Conservation (phyloP, 495 filamentous ascomycete species). For the Hamigera avellanea region DNA sequence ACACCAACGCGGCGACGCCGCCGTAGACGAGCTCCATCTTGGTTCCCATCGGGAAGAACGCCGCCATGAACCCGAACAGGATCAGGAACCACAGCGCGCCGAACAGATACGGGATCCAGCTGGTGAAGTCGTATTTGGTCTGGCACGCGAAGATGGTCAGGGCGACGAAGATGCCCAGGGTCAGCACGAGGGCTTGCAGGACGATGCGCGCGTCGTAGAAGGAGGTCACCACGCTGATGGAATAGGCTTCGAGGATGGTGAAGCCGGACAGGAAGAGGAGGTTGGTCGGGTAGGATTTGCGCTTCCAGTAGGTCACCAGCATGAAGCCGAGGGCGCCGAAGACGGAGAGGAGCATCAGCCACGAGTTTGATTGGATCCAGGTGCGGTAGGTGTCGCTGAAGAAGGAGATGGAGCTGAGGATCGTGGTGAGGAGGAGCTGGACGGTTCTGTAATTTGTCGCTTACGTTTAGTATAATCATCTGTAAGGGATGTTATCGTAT, state of each 20-base stretch:
- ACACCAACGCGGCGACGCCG: conserved; percentile 69
- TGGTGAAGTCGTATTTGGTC: conserved; percentile 95
- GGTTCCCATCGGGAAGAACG: conserved; percentile 71
- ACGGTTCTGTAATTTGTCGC: conserved; percentile 51
- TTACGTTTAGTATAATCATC: too few species aligned
- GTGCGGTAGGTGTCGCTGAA: conserved; percentile 63
- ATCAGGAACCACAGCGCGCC: conserved; percentile 81
- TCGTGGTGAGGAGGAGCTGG: conserved; percentile 75
- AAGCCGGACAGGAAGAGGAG: conserved; percentile 86
- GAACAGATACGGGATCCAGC: conserved; percentile 92
- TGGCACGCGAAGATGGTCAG: conserved; percentile 94
- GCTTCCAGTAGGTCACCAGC: conserved; percentile 92
- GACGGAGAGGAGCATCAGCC: conserved; percentile 76
- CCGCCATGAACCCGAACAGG: conserved; percentile 81
- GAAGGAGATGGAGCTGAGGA: conserved; percentile 74
- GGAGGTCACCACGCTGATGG: conserved; percentile 79
- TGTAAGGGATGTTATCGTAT: background rate
- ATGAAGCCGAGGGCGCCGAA: conserved; percentile 73
- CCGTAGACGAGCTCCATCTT: conserved; percentile 73
- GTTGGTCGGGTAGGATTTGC: conserved; percentile 92
- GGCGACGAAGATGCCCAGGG: conserved; percentile 83
- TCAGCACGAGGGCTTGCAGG: conserved; percentile 81
- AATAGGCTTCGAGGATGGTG: conserved; percentile 88
- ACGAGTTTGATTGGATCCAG: conserved; percentile 80
- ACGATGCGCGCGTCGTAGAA: conserved; percentile 77